A percentile compares a stretch with the other conserved stretches of the same genome.
Conservation (phyloP, 805 yeast species). For the Myxozyma neglecta region DNA sequence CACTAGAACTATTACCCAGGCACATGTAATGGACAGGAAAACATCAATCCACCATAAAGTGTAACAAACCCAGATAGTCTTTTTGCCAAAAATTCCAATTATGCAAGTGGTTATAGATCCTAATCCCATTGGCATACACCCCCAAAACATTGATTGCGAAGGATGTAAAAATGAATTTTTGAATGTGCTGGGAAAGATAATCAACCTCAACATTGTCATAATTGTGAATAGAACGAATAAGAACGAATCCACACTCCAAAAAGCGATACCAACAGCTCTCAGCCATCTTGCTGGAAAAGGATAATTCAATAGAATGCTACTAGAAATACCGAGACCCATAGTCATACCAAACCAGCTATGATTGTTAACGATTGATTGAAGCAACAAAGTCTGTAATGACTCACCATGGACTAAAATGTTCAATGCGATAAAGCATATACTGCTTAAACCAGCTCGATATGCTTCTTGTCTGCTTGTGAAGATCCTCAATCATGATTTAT, state of each 20-base stretch:
- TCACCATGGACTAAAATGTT: constrained; percentile 36
- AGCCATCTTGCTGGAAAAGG: constrained; percentile 68
- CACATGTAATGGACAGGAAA: constrained; percentile 53
- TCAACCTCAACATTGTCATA: constrained; percentile 46
- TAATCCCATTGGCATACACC: constrained; percentile 79
- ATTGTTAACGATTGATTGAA: background rate
- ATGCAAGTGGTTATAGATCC: constrained; percentile 64
- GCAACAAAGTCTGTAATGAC: background rate
- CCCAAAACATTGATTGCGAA: constrained; percentile 61
- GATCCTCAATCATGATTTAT: background rate
- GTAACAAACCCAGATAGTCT: constrained; percentile 53
- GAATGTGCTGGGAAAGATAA: constrained; percentile 42
- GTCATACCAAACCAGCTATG: constrained; percentile 60
- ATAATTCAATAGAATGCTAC: constrained; percentile 59
- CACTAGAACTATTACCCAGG: constrained; percentile 61
- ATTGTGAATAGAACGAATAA: constrained; percentile 47
- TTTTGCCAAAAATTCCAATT: constrained; percentile 46
- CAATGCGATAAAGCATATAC: constrained; percentile 28
- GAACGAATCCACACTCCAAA: constrained; percentile 60
- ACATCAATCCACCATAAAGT: constrained; percentile 75
- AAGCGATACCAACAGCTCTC: constrained; percentile 53
- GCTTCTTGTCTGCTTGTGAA: background rate
- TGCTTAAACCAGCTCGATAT: background rate
- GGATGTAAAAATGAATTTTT: constrained; percentile 44
- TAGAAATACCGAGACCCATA: constrained; percentile 85